These are phyloP conservation scores for Skeletonema costatum DNA, from an alignment of 108 stramenopile species.

Conservation along the genomic window DNA sequence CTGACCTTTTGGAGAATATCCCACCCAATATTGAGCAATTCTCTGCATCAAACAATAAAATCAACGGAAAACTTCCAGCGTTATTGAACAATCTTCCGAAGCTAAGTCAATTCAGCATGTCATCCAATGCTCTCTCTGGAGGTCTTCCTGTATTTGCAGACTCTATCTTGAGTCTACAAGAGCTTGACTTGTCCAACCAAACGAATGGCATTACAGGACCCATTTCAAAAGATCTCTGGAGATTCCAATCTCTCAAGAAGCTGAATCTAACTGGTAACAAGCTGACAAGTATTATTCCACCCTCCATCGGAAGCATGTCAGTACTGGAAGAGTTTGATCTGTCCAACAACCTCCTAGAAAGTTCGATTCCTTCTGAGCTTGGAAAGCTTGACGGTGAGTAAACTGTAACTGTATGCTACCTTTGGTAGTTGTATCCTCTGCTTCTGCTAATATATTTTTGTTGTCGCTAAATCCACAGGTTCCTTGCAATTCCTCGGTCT, in stretches of 20 bases:
- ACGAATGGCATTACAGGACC: constrained; percentile 12
- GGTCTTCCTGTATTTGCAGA: constrained; percentile 14
- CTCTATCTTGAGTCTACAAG: not conserved
- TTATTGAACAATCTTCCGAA: not conserved
- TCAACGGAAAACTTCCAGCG: constrained; percentile 12
- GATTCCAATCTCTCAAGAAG: not conserved
- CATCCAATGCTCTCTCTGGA: constrained; percentile 8
- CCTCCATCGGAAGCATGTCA: not conserved
- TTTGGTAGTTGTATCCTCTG: too few relatives aligned
- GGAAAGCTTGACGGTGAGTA: too few relatives aligned
- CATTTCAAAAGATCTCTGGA: constrained; percentile 2
- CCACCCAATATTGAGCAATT: constrained; percentile 18
- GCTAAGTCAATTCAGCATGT: not conserved
- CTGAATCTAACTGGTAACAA: not conserved
- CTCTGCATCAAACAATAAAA: constrained; percentile 8
- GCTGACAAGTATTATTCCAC: not conserved
- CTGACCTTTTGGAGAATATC: constrained; percentile 10
- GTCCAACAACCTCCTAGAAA: too few relatives aligned
- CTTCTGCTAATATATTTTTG: not conserved
- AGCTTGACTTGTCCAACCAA: constrained; percentile 8
- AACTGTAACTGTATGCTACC: not conserved
- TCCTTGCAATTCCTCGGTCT: not conserved
- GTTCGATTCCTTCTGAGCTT: too few relatives aligned
- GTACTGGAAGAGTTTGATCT: not conserved
- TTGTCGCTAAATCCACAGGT: not conserved